phyloP scores from a whole-genome alignment of 164 flowering plant species.

The Annona squamosa region DNA sequence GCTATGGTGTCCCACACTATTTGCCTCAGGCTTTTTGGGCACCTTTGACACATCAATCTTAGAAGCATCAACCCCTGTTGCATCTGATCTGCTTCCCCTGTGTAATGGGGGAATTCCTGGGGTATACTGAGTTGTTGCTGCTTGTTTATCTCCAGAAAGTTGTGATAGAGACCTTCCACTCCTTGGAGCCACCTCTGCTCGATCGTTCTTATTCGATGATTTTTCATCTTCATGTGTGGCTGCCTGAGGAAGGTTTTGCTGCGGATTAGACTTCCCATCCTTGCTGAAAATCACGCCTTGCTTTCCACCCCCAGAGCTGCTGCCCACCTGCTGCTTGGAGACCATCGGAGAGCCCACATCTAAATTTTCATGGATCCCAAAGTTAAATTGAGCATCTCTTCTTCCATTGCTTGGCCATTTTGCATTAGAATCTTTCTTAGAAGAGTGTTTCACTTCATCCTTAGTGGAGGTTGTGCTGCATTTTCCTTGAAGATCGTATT shows the following conservation, averaged over 20 bases:
- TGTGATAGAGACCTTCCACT: conserved; percentile 2
- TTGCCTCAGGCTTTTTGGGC: conserved; percentile 34
- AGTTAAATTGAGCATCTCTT: conserved; percentile 27
- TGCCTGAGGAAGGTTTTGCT: conserved; percentile 20
- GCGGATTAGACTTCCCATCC: conserved; percentile 21
- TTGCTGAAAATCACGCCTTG: conserved; percentile 16
- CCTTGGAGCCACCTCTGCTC: conserved; percentile 4
- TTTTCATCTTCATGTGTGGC: conserved; percentile 27
- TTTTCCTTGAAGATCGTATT: conserved; percentile 30
- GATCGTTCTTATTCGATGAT: conserved; percentile 31
- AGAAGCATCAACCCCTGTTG: conserved; percentile 18
- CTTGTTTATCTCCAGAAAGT: conserved; percentile 9
- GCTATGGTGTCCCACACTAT: conserved; percentile 23
- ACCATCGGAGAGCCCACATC: conserved; percentile 1
- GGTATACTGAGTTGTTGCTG: conserved; percentile 7
- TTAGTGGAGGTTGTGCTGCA: conserved; percentile 22
- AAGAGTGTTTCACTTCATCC: conserved; percentile 26
- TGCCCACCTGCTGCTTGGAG: conserved; percentile 4
- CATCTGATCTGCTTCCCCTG: conserved; percentile 33
- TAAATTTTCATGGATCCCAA: conserved; percentile 20
- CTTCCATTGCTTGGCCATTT: conserved; percentile 31
- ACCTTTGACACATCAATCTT: conserved; percentile 31
- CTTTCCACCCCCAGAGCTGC: conserved; percentile 14
- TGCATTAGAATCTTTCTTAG: conserved; percentile 36
- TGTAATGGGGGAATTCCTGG: conserved; percentile 16